Base-by-base conservation (phyloP, 176 grass and related monocot genomes). In the Themeda triandra region DNA sequence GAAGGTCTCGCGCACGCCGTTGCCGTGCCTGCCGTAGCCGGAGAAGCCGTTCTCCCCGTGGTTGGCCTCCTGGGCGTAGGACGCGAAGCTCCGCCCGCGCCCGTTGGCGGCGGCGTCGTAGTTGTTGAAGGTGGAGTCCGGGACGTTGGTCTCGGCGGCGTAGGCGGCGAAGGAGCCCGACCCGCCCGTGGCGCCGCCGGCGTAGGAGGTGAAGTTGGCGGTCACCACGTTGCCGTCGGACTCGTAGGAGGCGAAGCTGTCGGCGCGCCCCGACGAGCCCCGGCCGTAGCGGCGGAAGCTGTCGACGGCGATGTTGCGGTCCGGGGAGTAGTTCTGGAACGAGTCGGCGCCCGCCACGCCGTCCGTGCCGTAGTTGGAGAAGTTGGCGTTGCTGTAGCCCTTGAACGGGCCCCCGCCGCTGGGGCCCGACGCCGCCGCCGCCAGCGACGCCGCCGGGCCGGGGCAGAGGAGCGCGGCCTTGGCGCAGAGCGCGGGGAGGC, bases 171-270 rank as follows among this genome's bases (percentile, higher is more conserved):
- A 96, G 45, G 76, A 78, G 30, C 91, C 86, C 6, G 88, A 77
- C 0, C 91, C 91, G 11, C 91, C 91, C 5, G 89, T 96, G 49
- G 94, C 86, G 13, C 73, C 78, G 44, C 53, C 83, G 49, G 83
- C 91, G 33, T 96, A 96, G 27, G 91, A 93, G 67, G 91, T 91
- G 94, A 96, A 96, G 89, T 96, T 93, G 66, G 86, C 31, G 28
- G 94, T 91, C n/a, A 77, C 94, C 1, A 93, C 94, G 75, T 96
- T 96, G 67, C 88, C 91, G 28, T 96, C 87, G 51, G 76, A 10
- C 83, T 88, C 82, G 89, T 96, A 96, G 73, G 60, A 17, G 35
- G 79, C 9, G 81, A 96, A 96, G 11, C 86, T 63, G 89, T 86
- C 87, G 62, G 54, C 75, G 37, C 89, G 80, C 0, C 11, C 73